Percentiles rank a stretch among this genome's conserved stretches.
phyloP scores from a whole-genome alignment of 306 rosid species.

The Corylus americana region DNA sequence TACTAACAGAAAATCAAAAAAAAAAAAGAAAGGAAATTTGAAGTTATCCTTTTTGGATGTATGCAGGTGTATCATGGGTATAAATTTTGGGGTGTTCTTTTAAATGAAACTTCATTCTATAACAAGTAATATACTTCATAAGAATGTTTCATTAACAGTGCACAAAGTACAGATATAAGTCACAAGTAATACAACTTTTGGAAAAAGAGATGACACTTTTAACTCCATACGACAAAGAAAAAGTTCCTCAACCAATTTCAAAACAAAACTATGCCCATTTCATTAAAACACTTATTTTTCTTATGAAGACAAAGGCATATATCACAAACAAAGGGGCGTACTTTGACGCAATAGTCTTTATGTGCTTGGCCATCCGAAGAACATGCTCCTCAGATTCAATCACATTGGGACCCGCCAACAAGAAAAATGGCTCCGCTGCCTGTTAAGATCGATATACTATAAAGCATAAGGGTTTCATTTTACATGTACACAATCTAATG shows the following conservation, averaged over 20 bases:
- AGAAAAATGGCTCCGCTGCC: slow-evolving; percentile 85
- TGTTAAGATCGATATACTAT: slow-evolving; percentile 34
- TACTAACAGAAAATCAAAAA: neutral
- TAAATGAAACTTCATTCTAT: neutral
- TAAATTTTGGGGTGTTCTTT: neutral
- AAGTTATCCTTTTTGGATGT: neutral
- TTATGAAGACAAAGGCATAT: neutral
- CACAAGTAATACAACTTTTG: neutral
- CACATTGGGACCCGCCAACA: slow-evolving; percentile 95
- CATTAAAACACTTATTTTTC: slow-evolving; percentile 7
- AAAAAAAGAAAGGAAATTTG: neutral
- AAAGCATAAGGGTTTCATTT: neutral
- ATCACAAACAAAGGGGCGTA: slow-evolving; percentile 32
- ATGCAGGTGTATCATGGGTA: neutral
- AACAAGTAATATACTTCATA: neutral
- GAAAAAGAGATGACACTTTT: neutral
- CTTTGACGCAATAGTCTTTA: slow-evolving; percentile 71
- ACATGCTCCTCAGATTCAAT: slow-evolving; percentile 91
- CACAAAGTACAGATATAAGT: neutral
- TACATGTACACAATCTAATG: slow-evolving; percentile 13
- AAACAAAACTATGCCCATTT: neutral
- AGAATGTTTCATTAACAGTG: too few species aligned
- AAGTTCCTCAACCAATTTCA: slow-evolving; percentile 9
- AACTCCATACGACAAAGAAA: neutral
- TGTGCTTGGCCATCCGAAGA: slow-evolving; percentile 73